Evolutionary conservation across 345 rosid genomes (phyloP).

Genomic region (Hirschfeldia incana): DNA sequence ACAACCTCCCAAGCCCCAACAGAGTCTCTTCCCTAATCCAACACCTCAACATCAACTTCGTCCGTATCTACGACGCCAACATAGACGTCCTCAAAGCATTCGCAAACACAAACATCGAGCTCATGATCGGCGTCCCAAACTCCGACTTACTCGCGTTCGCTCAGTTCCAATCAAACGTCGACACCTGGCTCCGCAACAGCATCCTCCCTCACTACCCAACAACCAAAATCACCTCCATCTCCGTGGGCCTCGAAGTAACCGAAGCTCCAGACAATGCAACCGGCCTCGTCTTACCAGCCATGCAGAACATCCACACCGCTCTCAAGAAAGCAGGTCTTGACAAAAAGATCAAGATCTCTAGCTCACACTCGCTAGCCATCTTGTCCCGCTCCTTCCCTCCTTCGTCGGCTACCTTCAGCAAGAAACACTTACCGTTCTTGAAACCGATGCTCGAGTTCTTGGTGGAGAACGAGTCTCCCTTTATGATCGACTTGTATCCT

Average conservation of each 20-base stretch:
- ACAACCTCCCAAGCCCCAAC: conserved; percentile 87
- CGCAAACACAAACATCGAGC: conserved; percentile 84
- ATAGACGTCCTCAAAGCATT: conserved; percentile 89
- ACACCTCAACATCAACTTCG: conserved; percentile 67
- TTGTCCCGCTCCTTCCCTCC: conserved; percentile 87
- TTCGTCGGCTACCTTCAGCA: conserved; percentile 82
- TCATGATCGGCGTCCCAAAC: conserved; percentile 85
- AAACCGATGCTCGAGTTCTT: conserved; percentile 87
- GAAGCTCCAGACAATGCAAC: conserved; percentile 63
- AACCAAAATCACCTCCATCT: conserved; percentile 71
- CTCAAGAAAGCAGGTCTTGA: conserved; percentile 72
- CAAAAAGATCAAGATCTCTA: conserved; percentile 81
- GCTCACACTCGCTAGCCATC: conserved; percentile 79
- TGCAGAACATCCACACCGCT: conserved; percentile 75
- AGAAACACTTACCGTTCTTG: conserved; percentile 62
- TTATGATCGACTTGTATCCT: conserved; percentile 89
- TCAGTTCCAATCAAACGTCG: conserved; percentile 87
- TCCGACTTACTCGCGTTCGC: conserved; percentile 78
- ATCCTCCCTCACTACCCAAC: conserved; percentile 85
- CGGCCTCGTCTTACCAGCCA: conserved; percentile 75
- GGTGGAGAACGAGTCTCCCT: conserved; percentile 87
- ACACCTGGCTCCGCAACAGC: conserved; percentile 82
- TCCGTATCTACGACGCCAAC: conserved; percentile 89
- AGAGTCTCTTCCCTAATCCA: conserved; percentile 62
- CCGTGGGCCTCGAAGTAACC: conserved; percentile 87